A percentile compares a stretch with the other conserved stretches of the same genome.
phyloP scores from a whole-genome alignment of 2,329 filamentous ascomycete species.

The Albophoma yamanashiensis region DNA sequence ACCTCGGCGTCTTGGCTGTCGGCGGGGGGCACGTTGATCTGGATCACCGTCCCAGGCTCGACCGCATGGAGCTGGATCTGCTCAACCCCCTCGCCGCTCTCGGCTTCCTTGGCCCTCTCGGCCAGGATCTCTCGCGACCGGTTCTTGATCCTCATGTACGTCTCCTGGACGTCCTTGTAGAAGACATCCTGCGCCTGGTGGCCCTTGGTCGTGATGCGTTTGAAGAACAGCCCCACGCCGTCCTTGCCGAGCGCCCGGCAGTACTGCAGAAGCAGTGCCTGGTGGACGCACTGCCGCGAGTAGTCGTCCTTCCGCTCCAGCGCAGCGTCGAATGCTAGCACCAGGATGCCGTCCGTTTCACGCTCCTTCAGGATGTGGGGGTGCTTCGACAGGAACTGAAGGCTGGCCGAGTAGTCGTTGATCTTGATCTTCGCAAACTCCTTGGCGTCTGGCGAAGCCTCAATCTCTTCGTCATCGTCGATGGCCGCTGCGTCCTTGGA shows the following conservation, averaged over 20 bases:
- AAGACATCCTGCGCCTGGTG: conserved; percentile 90
- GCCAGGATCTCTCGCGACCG: conserved; percentile 61
- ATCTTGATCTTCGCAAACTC: conserved; percentile 70
- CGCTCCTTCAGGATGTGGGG: conserved; percentile 70
- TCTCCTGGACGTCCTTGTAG: conserved; percentile 82
- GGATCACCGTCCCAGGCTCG: conserved; percentile 84
- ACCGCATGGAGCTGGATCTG: conserved; percentile 97
- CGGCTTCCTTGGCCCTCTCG: conserved; percentile 39
- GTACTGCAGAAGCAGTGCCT: conserved; percentile 87
- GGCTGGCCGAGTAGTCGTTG: conserved; percentile 61
- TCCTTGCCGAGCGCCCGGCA: conserved; percentile 82
- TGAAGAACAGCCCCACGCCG: conserved; percentile 89
- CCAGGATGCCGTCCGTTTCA: conserved; percentile 82
- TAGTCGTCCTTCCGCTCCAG: conserved; percentile 67
- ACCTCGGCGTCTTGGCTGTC: conserved; percentile 55
- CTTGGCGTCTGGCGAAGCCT: conserved; percentile 68
- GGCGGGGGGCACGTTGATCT: conserved; percentile 68
- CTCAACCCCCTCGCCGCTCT: conserved; percentile 55
- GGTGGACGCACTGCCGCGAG: conserved; percentile 81
- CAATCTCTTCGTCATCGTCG: conserved; percentile 62
- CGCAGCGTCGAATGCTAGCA: conserved; percentile 84
- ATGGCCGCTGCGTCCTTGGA: conserved; percentile 20
- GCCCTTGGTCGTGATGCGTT: conserved; percentile 78
- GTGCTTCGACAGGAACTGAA: conserved; percentile 70
- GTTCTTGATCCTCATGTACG: conserved; percentile 70